Conservation (phyloP, 352 stramenopile genomes). For the Globisporangium iwayamae region DNA sequence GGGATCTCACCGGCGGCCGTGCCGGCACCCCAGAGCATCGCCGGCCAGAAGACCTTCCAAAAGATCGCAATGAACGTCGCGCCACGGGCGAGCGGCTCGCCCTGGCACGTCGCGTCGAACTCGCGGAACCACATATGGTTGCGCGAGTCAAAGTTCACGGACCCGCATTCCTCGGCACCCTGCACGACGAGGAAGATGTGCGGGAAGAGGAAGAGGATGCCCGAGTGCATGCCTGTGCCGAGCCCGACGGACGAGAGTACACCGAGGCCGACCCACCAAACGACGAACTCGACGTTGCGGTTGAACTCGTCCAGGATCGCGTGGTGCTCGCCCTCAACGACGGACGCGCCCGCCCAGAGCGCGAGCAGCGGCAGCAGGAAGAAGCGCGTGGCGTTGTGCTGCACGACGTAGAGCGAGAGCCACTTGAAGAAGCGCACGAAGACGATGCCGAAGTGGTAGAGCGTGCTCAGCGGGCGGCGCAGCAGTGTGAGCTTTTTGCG, state of each 20-base stretch:
- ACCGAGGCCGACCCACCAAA: constrained; percentile 93
- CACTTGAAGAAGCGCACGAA: constrained; percentile 72
- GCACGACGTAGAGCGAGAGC: constrained; percentile 54
- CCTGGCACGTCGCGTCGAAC: constrained; percentile 68
- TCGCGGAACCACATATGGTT: constrained; percentile 90
- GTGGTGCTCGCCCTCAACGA: constrained; percentile 68
- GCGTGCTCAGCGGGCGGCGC: constrained; percentile 59
- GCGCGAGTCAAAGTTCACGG: constrained; percentile 84
- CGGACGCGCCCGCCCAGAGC: constrained; percentile 64
- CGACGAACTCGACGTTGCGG: constrained; percentile 80
- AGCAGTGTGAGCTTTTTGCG: constrained; percentile 85
- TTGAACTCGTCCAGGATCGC: constrained; percentile 82
- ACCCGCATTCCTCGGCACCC: constrained; percentile 83
- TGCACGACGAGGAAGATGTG: constrained; percentile 94
- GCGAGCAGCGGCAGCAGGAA: constrained; percentile 67
- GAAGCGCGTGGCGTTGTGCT: constrained; percentile 77
- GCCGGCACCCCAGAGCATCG: constrained; percentile 91
- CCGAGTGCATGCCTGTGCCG: constrained; percentile 92
- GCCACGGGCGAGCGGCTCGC: constrained; percentile 30
- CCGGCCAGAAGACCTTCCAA: constrained; percentile 87
- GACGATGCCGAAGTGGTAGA: constrained; percentile 85
- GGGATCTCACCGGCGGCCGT: constrained; percentile 93
- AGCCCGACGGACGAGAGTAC: constrained; percentile 93
- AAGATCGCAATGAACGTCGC: constrained; percentile 88
- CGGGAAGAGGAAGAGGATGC: constrained; percentile 93